Conservation (phyloP, 176 grass and related monocot species). For the Oryza nivara region DNA sequence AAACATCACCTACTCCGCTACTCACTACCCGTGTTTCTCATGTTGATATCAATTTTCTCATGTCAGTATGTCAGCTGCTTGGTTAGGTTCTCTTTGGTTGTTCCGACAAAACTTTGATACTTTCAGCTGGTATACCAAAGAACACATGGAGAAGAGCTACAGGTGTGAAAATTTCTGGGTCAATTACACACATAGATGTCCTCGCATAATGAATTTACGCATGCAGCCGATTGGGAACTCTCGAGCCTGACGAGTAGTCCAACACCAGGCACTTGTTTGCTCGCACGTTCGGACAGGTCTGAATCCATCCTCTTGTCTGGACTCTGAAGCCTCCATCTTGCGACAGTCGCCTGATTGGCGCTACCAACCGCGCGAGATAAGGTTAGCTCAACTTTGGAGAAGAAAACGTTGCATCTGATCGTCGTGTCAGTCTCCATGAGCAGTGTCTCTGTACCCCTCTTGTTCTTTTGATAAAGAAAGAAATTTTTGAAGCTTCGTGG, state of each 20-base stretch:
- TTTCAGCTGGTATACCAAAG: constrained; percentile 6
- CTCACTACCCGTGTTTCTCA: background rate
- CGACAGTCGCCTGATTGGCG: background rate
- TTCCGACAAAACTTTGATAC: background rate
- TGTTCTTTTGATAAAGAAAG: background rate
- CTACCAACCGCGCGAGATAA: background rate
- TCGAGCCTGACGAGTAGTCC: background rate
- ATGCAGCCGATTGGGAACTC: background rate
- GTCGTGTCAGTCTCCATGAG: background rate
- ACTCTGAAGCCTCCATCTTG: background rate
- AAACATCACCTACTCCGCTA: background rate
- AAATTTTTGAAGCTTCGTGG: background rate
- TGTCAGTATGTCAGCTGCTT: background rate
- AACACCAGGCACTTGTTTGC: background rate
- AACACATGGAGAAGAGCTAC: constrained; percentile 4
- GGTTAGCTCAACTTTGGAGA: background rate
- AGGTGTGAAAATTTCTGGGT: background rate
- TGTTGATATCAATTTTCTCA: background rate
- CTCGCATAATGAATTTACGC: background rate
- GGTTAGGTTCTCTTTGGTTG: background rate
- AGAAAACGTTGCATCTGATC: background rate
- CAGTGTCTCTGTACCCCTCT: background rate
- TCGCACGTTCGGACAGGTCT: background rate
- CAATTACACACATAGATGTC: background rate
- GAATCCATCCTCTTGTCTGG: background rate